phyloP scores from a whole-genome alignment of 306 rosid species.

The Acacia confusa region DNA sequence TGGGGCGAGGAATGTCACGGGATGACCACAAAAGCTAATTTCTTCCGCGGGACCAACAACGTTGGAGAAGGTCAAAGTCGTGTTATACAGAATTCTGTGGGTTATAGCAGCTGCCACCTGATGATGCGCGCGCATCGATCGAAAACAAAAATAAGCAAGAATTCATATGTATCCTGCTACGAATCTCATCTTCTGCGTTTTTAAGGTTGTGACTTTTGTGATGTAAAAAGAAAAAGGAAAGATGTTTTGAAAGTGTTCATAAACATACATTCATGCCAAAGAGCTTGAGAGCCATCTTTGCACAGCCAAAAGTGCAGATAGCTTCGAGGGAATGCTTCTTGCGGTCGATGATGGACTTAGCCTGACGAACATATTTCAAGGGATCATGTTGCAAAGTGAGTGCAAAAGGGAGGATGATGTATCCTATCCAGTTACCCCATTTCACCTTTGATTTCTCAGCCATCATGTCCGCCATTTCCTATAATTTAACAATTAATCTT shows the following conservation, averaged over 20 bases:
- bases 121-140: too few relatives aligned
- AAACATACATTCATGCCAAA: slow-evolving; percentile 50
- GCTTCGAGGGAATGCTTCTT: slow-evolving; percentile 68
- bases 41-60: slow-evolving; percentile 67
- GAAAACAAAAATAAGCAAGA: too few relatives aligned
- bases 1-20: slow-evolving; percentile 53
- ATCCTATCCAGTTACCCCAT: slow-evolving; percentile 70
- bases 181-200: too few relatives aligned
- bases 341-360: slow-evolving; percentile 53
- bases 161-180: too few relatives aligned
- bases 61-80: slow-evolving; percentile 56
- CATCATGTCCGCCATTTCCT: slow-evolving; percentile 69
- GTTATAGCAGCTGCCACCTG: slow-evolving; percentile 50
- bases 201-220: too few relatives aligned
- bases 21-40: slow-evolving; percentile 62
- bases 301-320: slow-evolving; percentile 29
- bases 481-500: not conserved
- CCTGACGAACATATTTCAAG: slow-evolving; percentile 53
- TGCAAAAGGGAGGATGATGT: slow-evolving; percentile 44
- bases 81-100: slow-evolving; percentile 45
- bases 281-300: slow-evolving; percentile 27
- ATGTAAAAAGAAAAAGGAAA: too few relatives aligned
- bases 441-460: slow-evolving; percentile 51
- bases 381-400: slow-evolving; percentile 51
- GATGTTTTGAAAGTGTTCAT: too few relatives aligned